Percentiles rank a stretch among this genome's conserved stretches.
Evolutionary conservation across 495 filamentous ascomycete species (phyloP).

Genomic region (Talaromyces trachyspermus): DNA sequence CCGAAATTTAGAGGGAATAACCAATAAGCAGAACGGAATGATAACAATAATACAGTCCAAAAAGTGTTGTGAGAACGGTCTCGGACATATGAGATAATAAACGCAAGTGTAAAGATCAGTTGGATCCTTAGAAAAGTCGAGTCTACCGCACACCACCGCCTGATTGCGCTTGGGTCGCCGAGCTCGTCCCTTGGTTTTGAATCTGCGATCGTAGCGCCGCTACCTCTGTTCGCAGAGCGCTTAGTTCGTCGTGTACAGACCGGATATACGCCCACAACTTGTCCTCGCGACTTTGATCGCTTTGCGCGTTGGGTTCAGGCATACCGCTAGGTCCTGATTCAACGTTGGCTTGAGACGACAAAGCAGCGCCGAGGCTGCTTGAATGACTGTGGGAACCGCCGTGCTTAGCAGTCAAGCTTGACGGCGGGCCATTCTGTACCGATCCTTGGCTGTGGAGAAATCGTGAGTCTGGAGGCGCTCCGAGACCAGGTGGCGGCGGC

Average conservation of each 20-base stretch:
- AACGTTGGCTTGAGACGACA: conserved; percentile 6
- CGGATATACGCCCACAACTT: conserved; percentile 42
- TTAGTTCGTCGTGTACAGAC: conserved; percentile 35
- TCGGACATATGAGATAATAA: too few relatives aligned
- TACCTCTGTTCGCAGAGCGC: conserved; percentile 31
- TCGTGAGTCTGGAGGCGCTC: conserved; percentile 11
- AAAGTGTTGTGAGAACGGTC: too few relatives aligned
- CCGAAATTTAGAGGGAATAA: not conserved
- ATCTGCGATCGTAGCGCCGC: conserved; percentile 32
- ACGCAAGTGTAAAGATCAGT: too few relatives aligned
- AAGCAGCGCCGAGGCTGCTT: conserved; percentile 22
- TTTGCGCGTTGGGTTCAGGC: conserved; percentile 17
- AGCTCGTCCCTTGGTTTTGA: conserved; percentile 14
- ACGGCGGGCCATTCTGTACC: not conserved
- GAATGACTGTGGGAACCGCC: conserved; percentile 14
- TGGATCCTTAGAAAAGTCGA: too few relatives aligned
- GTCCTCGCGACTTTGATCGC: conserved; percentile 28
- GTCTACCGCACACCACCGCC: not conserved
- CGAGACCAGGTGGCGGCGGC: conserved; percentile 25
- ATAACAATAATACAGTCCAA: conserved; percentile 5
- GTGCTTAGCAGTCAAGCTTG: conserved; percentile 1
- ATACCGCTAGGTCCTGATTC: not conserved
- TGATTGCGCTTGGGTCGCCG: not conserved
- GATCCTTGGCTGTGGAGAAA: conserved; percentile 6
- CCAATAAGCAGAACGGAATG: not conserved